A percentile compares a stretch with the other conserved stretches of the same genome.
Conservation (phyloP, 2,329 filamentous ascomycete genomes). For the Verticillium longisporum region DNA sequence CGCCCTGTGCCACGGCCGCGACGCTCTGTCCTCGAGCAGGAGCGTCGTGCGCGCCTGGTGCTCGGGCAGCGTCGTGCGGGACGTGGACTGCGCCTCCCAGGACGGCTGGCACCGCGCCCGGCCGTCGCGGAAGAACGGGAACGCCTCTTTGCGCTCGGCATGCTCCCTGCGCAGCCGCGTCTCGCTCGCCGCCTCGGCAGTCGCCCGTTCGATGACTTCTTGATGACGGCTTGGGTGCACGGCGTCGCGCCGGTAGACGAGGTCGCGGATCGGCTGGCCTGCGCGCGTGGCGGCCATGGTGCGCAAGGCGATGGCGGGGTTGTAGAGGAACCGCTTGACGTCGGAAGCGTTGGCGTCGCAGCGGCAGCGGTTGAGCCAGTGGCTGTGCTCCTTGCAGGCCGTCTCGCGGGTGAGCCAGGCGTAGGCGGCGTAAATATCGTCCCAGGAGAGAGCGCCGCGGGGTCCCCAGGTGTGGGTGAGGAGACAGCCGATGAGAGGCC, state of each 20-base stretch:
- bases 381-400: constrained; percentile 9
- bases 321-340: constrained; percentile 5
- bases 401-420: constrained; percentile 1
- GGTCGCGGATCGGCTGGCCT: neutral
- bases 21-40: neutral
- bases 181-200: neutral
- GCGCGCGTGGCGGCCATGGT: neutral
- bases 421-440: neutral
- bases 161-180: neutral
- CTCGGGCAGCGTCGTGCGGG: neutral
- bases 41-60: neutral
- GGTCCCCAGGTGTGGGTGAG: neutral
- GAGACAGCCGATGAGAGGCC: neutral
- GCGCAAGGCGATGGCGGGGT: constrained; percentile 8
- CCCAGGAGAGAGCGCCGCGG: neutral
- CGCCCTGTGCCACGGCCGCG: neutral
- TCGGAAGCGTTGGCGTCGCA: constrained; percentile 9
- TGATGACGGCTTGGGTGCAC: neutral
- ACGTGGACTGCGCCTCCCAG: neutral
- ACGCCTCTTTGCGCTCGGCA: neutral
- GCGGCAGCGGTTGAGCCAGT: constrained; percentile 2
- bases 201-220: neutral
- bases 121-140: neutral
- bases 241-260: neutral
- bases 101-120: neutral